Conservation (phyloP, 2,329 filamentous ascomycete species). For the Botrytis cinerea region DNA sequence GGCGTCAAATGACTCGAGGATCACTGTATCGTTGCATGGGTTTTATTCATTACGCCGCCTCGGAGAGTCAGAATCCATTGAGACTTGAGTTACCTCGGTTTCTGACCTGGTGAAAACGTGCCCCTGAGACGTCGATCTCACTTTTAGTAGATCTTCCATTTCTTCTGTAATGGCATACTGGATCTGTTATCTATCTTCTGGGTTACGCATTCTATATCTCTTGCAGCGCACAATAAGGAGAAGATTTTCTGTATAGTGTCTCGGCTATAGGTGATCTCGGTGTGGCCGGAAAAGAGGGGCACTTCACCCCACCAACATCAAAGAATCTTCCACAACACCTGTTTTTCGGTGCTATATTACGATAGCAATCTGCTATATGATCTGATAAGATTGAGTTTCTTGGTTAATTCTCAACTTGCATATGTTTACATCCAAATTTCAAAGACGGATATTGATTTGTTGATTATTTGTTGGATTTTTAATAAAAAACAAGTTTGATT, state of each 20-base stretch:
- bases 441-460: not conserved
- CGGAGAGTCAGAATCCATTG: not conserved
- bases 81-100: not conserved
- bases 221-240: not conserved
- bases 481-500: not conserved
- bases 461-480: not conserved
- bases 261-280: not conserved
- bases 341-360: not conserved
- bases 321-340: not conserved
- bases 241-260: not conserved
- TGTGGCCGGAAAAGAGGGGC: not conserved
- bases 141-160: not conserved
- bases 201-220: not conserved
- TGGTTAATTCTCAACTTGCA: not conserved
- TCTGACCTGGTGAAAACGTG: not conserved
- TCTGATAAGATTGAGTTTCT: not conserved
- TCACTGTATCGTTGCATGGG: not conserved
- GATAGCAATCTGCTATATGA: not conserved
- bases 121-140: constrained; percentile 6
- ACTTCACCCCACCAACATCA: not conserved
- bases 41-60: not conserved
- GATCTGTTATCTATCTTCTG: not conserved
- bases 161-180: not conserved
- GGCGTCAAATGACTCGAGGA: not conserved
- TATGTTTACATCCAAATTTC: not conserved